Conservation (phyloP, 306 rosid genomes). For the Rosa chinensis region DNA sequence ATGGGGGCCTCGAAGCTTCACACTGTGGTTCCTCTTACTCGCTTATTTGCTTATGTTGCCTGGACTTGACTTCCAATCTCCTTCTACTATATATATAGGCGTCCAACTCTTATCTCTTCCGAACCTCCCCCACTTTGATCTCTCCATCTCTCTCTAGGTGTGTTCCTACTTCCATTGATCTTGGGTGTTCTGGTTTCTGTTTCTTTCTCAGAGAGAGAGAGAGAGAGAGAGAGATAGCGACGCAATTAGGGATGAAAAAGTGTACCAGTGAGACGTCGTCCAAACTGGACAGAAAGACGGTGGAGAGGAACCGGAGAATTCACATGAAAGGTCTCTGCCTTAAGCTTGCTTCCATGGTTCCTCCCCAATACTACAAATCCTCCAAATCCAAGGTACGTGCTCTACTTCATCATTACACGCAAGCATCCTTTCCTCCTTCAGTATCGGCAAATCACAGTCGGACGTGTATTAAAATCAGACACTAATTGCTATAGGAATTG, state of each 20-base stretch:
- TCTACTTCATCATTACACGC: neutral
- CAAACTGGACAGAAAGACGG: slow-evolving; percentile 60
- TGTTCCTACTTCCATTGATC: neutral
- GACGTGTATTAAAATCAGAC: too few relatives aligned
- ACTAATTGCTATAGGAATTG: too few relatives aligned
- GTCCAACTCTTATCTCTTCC: neutral
- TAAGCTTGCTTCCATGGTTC: slow-evolving; percentile 61
- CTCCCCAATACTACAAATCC: slow-evolving; percentile 39
- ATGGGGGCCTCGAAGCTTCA: neutral
- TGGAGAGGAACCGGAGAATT: slow-evolving; percentile 69
- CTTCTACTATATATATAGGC: neutral
- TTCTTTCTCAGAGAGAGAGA: neutral
- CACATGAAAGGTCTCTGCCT: slow-evolving; percentile 67
- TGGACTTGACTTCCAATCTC: neutral
- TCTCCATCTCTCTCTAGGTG: neutral
- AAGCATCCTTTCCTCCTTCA: too few relatives aligned
- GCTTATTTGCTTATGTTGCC: neutral
- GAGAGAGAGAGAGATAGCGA: neutral
- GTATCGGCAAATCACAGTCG: too few relatives aligned
- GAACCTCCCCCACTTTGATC: neutral
- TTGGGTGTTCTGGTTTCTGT: neutral
- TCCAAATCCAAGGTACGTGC: slow-evolving; percentile 41
- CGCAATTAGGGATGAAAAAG: slow-evolving; percentile 29
- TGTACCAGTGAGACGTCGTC: slow-evolving; percentile 16
- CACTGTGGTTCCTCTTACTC: neutral